Evolutionary conservation across 495 filamentous ascomycete species (phyloP).

Genomic region (Rusavskia elegans): DNA sequence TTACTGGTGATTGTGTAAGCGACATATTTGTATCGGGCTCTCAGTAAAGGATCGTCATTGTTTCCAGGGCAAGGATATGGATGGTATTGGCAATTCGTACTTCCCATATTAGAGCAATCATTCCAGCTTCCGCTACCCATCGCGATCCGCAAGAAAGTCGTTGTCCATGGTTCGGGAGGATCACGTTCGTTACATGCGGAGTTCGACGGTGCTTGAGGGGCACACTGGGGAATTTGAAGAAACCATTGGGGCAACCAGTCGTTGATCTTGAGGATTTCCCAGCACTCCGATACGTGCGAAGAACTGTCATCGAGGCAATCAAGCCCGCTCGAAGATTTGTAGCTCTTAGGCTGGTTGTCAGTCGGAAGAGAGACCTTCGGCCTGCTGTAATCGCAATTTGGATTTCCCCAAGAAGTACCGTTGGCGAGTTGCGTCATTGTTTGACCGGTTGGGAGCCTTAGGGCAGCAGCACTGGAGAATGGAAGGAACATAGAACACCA

Average conservation of each 20-base stretch:
- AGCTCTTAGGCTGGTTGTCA: background rate
- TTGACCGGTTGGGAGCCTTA: background rate
- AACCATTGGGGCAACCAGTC: conserved; percentile 4
- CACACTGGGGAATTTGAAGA: background rate
- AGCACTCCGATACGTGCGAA: background rate
- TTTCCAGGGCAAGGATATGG: background rate
- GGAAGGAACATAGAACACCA: background rate
- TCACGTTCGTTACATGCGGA: background rate
- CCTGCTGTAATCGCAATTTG: background rate
- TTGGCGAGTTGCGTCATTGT: no score
- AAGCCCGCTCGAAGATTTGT: background rate
- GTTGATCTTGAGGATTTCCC: background rate
- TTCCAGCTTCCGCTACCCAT: background rate
- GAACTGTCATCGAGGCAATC: background rate
- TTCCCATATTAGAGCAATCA: background rate
- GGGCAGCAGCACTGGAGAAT: background rate
- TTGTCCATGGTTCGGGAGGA: conserved; percentile 1
- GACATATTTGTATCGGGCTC: background rate
- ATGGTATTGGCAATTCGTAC: background rate
- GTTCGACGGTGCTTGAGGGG: background rate
- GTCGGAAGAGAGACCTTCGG: background rate
- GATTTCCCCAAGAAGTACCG: background rate
- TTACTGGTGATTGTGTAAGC: background rate
- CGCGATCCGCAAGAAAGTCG: conserved; percentile 1
- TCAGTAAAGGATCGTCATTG: background rate